Evolutionary conservation across 768 basidiomycete species (phyloP), one percentile per base, ranked within the genome.

Genomic region (Leccinum arenicola): DNA sequence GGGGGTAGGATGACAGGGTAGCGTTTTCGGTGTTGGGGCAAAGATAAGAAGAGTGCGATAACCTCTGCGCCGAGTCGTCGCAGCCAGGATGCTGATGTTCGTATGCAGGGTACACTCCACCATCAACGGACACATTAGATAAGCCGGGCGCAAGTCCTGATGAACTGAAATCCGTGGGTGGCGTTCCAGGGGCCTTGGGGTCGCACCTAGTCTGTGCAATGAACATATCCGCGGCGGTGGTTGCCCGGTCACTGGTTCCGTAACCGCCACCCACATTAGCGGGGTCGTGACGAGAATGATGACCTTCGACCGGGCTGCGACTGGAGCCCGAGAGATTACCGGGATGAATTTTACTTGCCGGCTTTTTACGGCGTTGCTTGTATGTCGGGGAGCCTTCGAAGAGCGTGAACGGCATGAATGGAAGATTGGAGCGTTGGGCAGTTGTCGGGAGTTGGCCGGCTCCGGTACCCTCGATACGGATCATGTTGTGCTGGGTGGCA

Each of bases 331-430:
- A 63, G 53, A 69, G 68, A 38, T 67, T 71, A 47, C 62, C 63
- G 57, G 66, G 55, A 50, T 64, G 65, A 56, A 65, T 61, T 60
- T 69, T 71, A 21, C 82, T 84, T 33, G 75, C 71, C 35, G 80
- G 79, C 71, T 90, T 92, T 78, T 92, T 92, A 63, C 89, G 82
- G 27, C 95, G 82, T 68, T 91, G 88, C 75, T 97, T 97, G 79
- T 97, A 97, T 3, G 85, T 83, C 5, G 93, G 88, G 61, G 84
- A 88, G 14, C 93, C 93, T 70, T 91, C 89, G 54, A 93, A 88
- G 50, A 93, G 76, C n/a, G 88, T 84, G 69, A 89, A 82, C 27
- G 79, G 80, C 71, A 87, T 83, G 74, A 88, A 83, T 15, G 84
- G 75, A 40, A 66, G 54, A 36, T 56, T 55, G 12, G 67, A 31